phyloP scores from a whole-genome alignment of 2,329 filamentous ascomycete species.

The Cladorrhinum sp. region DNA sequence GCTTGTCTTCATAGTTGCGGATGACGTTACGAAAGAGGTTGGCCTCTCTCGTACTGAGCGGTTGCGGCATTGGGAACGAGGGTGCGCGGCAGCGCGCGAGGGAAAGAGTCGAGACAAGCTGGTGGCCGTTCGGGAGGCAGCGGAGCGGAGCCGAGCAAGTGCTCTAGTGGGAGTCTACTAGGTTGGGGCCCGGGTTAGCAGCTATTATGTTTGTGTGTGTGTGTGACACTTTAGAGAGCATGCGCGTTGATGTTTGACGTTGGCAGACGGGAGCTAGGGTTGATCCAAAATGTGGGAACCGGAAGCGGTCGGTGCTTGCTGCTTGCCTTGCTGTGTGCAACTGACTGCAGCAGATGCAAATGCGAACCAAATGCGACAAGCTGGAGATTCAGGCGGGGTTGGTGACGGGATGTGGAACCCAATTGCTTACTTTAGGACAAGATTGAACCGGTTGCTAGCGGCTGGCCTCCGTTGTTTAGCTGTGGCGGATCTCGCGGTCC shows the following conservation, averaged over 20 bases:
- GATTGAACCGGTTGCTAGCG: not conserved
- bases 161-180: not conserved
- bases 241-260: not conserved
- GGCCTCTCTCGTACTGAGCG: slow-evolving; percentile 80
- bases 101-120: slow-evolving; percentile 1
- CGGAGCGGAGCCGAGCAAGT: not conserved
- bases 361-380: not conserved
- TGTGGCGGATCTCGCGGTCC: not conserved
- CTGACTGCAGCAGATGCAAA: not conserved
- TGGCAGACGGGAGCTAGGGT: not conserved
- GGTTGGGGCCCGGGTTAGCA: not conserved
- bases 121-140: not conserved
- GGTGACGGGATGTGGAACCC: not conserved
- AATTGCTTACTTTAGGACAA: not conserved
- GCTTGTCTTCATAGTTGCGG: slow-evolving; percentile 95
- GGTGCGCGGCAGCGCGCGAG: slow-evolving; percentile 12
- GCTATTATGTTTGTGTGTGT: not conserved
- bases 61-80: slow-evolving; percentile 60
- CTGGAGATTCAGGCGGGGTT: not conserved
- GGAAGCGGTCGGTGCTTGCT: not conserved
- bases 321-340: not conserved
- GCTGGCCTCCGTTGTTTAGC: not conserved
- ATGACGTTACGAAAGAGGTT: slow-evolving; percentile 93
- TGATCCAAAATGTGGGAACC: not conserved
- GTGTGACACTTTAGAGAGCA: not conserved